Evolutionary conservation across 164 flowering plant species (phyloP).

Genomic region (Vitis riparia): DNA sequence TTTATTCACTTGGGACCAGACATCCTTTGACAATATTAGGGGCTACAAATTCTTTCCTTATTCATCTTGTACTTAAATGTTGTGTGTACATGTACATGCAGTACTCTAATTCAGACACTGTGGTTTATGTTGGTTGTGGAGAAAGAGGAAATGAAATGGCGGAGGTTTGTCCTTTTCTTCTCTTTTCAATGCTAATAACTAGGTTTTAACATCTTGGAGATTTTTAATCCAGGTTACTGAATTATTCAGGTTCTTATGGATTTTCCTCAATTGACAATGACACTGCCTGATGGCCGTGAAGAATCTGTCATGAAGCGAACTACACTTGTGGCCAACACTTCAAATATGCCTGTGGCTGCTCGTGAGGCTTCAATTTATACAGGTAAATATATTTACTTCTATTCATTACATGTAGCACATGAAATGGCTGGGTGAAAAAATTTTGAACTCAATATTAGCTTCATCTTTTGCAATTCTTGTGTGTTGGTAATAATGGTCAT

Average conservation of each 20-base stretch:
- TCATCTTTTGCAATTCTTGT: background rate
- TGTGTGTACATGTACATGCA: conserved; percentile 44
- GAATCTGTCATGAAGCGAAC: conserved; percentile 99
- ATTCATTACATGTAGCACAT: background rate
- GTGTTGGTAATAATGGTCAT: background rate
- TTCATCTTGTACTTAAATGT: conserved; percentile 9
- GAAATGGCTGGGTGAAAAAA: too few species aligned
- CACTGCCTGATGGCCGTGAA: conserved; percentile 99
- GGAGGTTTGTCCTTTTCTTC: conserved; percentile 52
- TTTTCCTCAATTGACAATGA: conserved; percentile 99
- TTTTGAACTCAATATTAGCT: background rate
- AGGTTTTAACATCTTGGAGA: background rate
- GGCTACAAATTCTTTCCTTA: background rate
- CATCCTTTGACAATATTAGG: background rate
- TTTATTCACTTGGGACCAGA: background rate
- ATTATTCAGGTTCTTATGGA: conserved; percentile 92
- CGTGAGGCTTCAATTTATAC: conserved; percentile 99
- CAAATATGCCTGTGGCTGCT: conserved; percentile 99
- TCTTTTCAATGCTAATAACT: background rate
- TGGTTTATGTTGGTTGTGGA: conserved; percentile 99
- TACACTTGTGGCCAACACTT: conserved; percentile 98
- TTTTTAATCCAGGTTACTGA: background rate
- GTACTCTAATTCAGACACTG: conserved; percentile 99
- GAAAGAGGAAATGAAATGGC: conserved; percentile 99
- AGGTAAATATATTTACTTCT: conserved; percentile 38